A percentile compares a stretch with the other conserved stretches of the same genome.
These are phyloP conservation scores for Leccinum rimulosum DNA, from an alignment of 768 basidiomycete species.

Conservation along the genomic window DNA sequence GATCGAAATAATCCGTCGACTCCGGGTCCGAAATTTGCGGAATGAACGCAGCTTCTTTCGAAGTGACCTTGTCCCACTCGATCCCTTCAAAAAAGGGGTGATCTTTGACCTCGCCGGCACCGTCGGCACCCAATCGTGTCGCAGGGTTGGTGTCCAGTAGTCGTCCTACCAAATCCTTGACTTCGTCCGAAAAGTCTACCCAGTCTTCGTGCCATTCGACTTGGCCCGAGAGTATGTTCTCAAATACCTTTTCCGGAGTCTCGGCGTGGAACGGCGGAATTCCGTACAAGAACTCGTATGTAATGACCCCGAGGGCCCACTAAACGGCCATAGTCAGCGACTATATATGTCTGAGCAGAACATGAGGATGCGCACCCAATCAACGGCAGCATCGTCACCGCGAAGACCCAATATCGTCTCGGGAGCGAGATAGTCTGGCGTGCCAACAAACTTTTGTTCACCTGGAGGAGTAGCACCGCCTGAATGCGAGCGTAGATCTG, in stretches of 20 bases:
- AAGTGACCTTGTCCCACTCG: slow-evolving; percentile 91
- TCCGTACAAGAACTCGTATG: slow-evolving; percentile 97
- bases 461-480: slow-evolving; percentile 65
- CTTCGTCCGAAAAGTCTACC: slow-evolving; percentile 81
- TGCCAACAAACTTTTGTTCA: slow-evolving; percentile 95
- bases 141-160: slow-evolving; percentile 80
- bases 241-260: slow-evolving; percentile 95
- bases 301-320: slow-evolving; percentile 99
- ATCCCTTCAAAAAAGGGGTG: slow-evolving; percentile 90
- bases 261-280: slow-evolving; percentile 98
- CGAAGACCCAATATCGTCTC: slow-evolving; percentile 94
- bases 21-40: slow-evolving; percentile 94
- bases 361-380: slow-evolving; percentile 71
- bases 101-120: slow-evolving; percentile 88
- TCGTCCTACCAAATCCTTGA: slow-evolving; percentile 85
- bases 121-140: slow-evolving; percentile 78
- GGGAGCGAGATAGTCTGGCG: slow-evolving; percentile 95
- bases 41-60: slow-evolving; percentile 89
- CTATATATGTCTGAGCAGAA: slow-evolving; percentile 6
- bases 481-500: slow-evolving; percentile 73
- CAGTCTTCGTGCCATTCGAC: slow-evolving; percentile 97
- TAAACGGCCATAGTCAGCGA: slow-evolving; percentile 33
- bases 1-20: slow-evolving; percentile 99
- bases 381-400: slow-evolving; percentile 92
- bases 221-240: slow-evolving; percentile 93